Evolutionary conservation across 768 basidiomycete genomes (phyloP).

Genomic region (Cystobasidium ongulense): DNA sequence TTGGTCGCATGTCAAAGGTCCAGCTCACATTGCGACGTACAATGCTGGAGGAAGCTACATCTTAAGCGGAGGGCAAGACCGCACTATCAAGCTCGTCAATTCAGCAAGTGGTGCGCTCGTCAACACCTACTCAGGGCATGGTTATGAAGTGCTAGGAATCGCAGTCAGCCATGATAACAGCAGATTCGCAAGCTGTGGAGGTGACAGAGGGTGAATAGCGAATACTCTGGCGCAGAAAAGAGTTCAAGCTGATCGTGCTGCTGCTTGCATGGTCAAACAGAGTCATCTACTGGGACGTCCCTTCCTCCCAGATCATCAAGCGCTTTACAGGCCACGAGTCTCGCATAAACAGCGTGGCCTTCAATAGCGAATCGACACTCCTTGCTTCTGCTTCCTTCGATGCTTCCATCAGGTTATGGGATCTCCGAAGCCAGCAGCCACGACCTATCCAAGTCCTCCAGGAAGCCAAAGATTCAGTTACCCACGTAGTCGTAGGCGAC

Average conservation of each 20-base stretch:
- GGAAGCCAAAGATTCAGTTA: conserved; percentile 79
- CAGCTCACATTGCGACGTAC: conserved; percentile 84
- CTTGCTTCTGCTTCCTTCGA: conserved; percentile 94
- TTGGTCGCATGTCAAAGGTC: conserved; percentile 50
- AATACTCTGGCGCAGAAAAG: neutral
- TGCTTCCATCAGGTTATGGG: conserved; percentile 83
- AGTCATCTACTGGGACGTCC: conserved; percentile 93
- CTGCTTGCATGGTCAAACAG: conserved; percentile 49
- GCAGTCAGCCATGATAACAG: conserved; percentile 54
- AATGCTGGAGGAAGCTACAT: conserved; percentile 86
- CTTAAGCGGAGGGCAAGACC: conserved; percentile 87
- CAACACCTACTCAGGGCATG: conserved; percentile 81
- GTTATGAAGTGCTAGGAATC: conserved; percentile 87
- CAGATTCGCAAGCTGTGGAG: conserved; percentile 31
- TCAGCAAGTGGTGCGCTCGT: conserved; percentile 76
- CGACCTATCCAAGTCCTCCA: conserved; percentile 82
- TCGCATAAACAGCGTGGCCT: conserved; percentile 80
- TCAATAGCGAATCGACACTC: conserved; percentile 77
- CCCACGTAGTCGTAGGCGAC: conserved; percentile 51
- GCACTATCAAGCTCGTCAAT: conserved; percentile 84
- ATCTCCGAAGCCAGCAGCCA: conserved; percentile 77
- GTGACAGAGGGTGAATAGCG: conserved; percentile 16
- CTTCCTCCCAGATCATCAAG: conserved; percentile 70
- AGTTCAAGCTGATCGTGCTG: neutral
- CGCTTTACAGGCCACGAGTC: conserved; percentile 81